phyloP scores from a whole-genome alignment of 495 filamentous ascomycete genomes.

The Tuber borchii region DNA sequence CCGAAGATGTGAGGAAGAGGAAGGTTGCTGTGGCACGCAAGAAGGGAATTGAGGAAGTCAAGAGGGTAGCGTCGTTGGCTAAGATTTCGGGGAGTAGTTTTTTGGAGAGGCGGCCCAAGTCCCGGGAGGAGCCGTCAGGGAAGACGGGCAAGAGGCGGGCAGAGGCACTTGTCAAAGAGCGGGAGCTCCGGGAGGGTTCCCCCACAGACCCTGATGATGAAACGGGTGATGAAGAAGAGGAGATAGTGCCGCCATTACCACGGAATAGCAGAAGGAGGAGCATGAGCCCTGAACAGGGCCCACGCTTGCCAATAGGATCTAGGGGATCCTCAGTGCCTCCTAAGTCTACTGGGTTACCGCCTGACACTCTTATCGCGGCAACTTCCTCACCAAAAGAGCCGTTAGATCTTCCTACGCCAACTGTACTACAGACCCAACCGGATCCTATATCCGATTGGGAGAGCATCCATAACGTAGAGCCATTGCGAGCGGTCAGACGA shows the following conservation, averaged over 20 bases:
- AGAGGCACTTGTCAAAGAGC: not conserved
- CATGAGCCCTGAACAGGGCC: not conserved
- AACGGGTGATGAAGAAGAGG: conserved; percentile 26
- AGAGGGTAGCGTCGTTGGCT: not conserved
- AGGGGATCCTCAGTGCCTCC: not conserved
- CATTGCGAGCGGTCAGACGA: not conserved
- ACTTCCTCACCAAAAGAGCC: not conserved
- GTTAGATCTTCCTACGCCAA: not conserved
- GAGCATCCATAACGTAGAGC: not conserved
- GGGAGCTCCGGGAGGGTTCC: not conserved
- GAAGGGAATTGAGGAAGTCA: conserved; percentile 31
- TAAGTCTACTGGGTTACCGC: not conserved
- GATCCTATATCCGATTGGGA: not conserved
- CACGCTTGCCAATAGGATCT: not conserved
- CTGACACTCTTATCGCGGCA: not conserved
- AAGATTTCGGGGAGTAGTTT: not conserved
- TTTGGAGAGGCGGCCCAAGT: conserved; percentile 5
- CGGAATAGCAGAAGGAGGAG: not conserved
- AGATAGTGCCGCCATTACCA: not conserved
- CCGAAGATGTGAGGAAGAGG: conserved; percentile 16
- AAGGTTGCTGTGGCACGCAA: conserved; percentile 15
- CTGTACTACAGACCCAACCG: not conserved
- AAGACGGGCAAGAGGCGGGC: conserved; percentile 3
- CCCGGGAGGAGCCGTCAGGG: not conserved
- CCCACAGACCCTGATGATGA: conserved; percentile 12